phyloP scores from a whole-genome alignment of 345 rosid genomes.

The Alliaria petiolata region DNA sequence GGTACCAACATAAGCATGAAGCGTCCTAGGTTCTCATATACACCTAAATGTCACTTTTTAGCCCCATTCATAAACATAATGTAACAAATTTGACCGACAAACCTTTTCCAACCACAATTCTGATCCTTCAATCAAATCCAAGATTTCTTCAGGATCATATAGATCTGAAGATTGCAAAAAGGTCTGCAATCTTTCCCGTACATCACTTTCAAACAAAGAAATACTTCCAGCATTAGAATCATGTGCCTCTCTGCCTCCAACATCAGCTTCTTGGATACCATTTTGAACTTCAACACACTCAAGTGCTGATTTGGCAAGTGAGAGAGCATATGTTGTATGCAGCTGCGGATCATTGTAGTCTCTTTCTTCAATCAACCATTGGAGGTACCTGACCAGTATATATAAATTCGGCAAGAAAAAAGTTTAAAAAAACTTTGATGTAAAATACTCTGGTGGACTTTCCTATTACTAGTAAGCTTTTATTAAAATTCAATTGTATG shows the following conservation, averaged over 20 bases:
- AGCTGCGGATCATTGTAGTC: slow-evolving; percentile 66
- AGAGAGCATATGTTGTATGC: slow-evolving; percentile 84
- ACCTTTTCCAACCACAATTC: slow-evolving; percentile 99
- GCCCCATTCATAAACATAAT: too few relatives aligned
- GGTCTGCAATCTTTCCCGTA: slow-evolving; percentile 80
- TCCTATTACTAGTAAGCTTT: slow-evolving; percentile 11
- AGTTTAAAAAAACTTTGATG: not conserved
- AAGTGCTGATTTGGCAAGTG: slow-evolving; percentile 87
- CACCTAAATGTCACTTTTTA: slow-evolving; percentile 2
- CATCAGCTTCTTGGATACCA: slow-evolving; percentile 27
- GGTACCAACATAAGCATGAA: not conserved
- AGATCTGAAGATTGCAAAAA: slow-evolving; percentile 85
- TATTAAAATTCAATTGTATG: not conserved
- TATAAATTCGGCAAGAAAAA: not conserved
- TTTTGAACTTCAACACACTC: slow-evolving; percentile 48
- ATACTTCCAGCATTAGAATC: slow-evolving; percentile 33
- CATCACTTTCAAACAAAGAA: slow-evolving; percentile 58
- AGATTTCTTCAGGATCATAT: slow-evolving; percentile 84
- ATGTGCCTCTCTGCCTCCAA: slow-evolving; percentile 37
- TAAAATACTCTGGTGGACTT: slow-evolving; percentile 2
- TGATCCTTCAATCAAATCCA: slow-evolving; percentile 77
- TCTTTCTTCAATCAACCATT: slow-evolving; percentile 97
- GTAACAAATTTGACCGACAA: not conserved
- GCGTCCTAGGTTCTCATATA: not conserved
- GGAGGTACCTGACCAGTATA: slow-evolving; percentile 63